Base-by-base conservation (phyloP, 495 filamentous ascomycete genomes). In the Rhizodiscina lignyota region DNA sequence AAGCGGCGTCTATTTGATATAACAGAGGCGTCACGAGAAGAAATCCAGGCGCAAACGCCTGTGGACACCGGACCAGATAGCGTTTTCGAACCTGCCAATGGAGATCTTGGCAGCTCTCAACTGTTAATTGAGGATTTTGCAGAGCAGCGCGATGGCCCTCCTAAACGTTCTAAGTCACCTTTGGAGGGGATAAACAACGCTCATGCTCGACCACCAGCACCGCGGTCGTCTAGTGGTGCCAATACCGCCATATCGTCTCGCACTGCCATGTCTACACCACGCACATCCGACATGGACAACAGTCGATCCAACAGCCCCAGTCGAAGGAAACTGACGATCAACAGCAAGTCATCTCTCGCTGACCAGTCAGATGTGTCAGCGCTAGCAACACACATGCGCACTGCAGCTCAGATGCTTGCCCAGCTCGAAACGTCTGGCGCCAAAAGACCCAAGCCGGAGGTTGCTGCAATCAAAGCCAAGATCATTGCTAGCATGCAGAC, bases 401-500 rank as follows among this genome's bases (percentile, higher is more conserved):
- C 76, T 6, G 78, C 78, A 3, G 76, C 77, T 15, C 75, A 81
- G 52, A 83, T 83, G 78, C 51, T 83, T 17, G 75, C 77, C 11
- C 78, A 83, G 48, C 64, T 83, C 26, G 77, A 83, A 35, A 66
- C 74, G 1, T 81, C 74, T 18, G 68, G 72, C 42, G 70, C 73
- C 2, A 83, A 82, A 45, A 56, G 79, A 21, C 78, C 78, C 12
- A 70, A 64, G 42, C 62, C 69, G 26, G 79, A 83, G 50, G 77
- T 83, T 5, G 78, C 73, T 5, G 77, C 75, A 18, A 83, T 83
- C 51, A 61, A 76, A 40, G 68, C 75, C 10, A 74, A 74, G 55
- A 83, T 83, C 43, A 83, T 83, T 42, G 79, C 79, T 2, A 82
- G 77, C 53, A 83, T 83, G 78, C 78, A 83, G 44, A 77, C 59